A percentile compares a stretch with the other conserved stretches of the same genome.
Evolutionary conservation across 1,284 basidiomycete genomes (phyloP).

Genomic region (Pseudomicrostroma phylloplanum): DNA sequence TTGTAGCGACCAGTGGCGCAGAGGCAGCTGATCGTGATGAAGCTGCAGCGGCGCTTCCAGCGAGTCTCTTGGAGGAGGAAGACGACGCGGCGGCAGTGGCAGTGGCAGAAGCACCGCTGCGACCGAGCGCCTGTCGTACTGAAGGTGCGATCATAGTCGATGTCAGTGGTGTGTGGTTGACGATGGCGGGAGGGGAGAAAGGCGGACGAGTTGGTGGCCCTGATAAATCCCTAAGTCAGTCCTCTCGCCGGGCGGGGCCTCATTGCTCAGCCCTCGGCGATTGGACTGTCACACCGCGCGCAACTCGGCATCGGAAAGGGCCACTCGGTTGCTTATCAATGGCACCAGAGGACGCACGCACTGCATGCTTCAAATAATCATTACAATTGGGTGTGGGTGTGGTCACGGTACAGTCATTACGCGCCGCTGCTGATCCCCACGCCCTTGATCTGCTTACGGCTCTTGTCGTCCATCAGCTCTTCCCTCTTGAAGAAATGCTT

Average conservation of each 20-base stretch:
- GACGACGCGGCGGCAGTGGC: neutral
- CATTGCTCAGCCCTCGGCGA: too few relatives aligned
- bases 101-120: neutral
- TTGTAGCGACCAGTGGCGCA: neutral
- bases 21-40: neutral
- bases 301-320: too few relatives aligned
- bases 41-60: neutral
- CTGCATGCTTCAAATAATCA: too few relatives aligned
- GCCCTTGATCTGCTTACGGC: neutral
- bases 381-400: too few relatives aligned
- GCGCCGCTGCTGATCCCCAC: too few relatives aligned
- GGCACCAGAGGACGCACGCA: too few relatives aligned
- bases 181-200: neutral
- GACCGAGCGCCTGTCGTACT: neutral
- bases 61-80: neutral
- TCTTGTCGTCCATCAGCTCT: conserved; percentile 9
- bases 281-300: too few relatives aligned
- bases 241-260: too few relatives aligned
- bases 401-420: too few relatives aligned
- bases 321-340: too few relatives aligned
- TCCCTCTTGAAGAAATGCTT: conserved; percentile 11
- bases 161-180: neutral
- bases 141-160: neutral
- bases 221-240: too few relatives aligned
- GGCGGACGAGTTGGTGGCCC: too few relatives aligned